Conservation (phyloP, 148 eudicot genomes). For the Hydrangea macrophylla region DNA sequence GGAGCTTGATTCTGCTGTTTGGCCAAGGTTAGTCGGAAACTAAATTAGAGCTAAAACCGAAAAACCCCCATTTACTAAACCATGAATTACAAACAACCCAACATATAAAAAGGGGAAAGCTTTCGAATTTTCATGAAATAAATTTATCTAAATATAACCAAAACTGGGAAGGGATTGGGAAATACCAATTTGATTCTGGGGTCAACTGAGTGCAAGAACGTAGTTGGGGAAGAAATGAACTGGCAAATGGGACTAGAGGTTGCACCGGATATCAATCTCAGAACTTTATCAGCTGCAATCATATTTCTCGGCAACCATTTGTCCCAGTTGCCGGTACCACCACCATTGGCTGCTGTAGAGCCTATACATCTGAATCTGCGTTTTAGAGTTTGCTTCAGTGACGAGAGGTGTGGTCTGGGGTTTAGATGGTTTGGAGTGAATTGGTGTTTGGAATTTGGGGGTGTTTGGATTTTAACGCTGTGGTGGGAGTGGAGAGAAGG, state of each 20-base stretch:
- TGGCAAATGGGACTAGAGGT: slow-evolving; percentile 91
- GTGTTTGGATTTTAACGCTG: background rate
- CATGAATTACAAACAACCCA: background rate
- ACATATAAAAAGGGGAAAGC: background rate
- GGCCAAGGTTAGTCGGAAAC: no score
- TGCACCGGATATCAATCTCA: slow-evolving; percentile 68
- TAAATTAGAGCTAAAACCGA: background rate
- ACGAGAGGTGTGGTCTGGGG: background rate
- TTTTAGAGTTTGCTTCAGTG: slow-evolving; percentile 7
- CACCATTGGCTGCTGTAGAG: slow-evolving; percentile 12
- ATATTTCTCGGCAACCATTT: slow-evolving; percentile 40
- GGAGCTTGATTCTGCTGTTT: no score
- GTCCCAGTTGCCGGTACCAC: slow-evolving; percentile 29
- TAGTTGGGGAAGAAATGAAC: slow-evolving; percentile 70
- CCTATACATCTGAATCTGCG: slow-evolving; percentile 22
- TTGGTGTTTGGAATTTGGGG: slow-evolving; percentile 8
- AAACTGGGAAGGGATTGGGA: background rate
- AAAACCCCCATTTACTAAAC: background rate
- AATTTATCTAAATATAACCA: background rate
- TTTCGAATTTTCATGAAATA: background rate
- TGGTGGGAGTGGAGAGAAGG: slow-evolving; percentile 12
- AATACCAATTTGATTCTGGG: slow-evolving; percentile 28
- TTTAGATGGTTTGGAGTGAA: background rate
- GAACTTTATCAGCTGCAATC: slow-evolving; percentile 53
- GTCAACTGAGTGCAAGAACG: slow-evolving; percentile 34